Evolutionary conservation across 2,329 filamentous ascomycete genomes (phyloP), one percentile per base, ranked within the genome.

Genomic region (Leptoxyphium fumago): DNA sequence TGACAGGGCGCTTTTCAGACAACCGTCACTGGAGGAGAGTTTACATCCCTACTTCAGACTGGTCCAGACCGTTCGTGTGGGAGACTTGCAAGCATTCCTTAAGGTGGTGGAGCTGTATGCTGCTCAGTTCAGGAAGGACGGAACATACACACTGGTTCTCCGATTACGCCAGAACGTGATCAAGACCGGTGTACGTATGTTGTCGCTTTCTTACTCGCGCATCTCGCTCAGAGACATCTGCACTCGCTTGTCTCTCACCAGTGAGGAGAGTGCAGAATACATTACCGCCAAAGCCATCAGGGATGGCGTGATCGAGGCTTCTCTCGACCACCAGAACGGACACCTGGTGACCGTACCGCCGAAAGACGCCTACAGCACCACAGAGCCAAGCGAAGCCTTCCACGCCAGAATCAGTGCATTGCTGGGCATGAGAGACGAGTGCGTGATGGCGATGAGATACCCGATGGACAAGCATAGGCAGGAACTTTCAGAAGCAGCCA

Each of bases 291-390:
- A 98, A 73, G 91, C 91, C 1, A 98, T 98, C 55, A 78, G 91
- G 15, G 91, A 98, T 58, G 91, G 91, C 46, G 91, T 96, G 45
- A 96, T 96, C 46, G 89, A 96, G 71, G 89, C 89, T 29, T 88
- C 83, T 2, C 71, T 96, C 48, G 89, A 98, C 62, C 84, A 94
- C 50, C 88, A 96, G 71, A 80, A 81, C 51, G 91, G 91, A 0
- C 96, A 86, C 68, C 95, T 96, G 87, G 94, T 94, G 77, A 95
- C 88, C 64, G 94, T 94, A 72, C 87, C 95, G 56, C 75, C 94
- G 29, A 86, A 88, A 39, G 91, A 98, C 62, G 84, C 96, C 34
- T 98, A 98, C 63, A 86, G 88, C 43, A 98, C 91, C 38, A 77
- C 86, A 50, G 91, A 98, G 66, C 91, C 91, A 0, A 88, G 86